Evolutionary conservation across 257 asterid species (phyloP).

Genomic region (Linaria vulgaris): DNA sequence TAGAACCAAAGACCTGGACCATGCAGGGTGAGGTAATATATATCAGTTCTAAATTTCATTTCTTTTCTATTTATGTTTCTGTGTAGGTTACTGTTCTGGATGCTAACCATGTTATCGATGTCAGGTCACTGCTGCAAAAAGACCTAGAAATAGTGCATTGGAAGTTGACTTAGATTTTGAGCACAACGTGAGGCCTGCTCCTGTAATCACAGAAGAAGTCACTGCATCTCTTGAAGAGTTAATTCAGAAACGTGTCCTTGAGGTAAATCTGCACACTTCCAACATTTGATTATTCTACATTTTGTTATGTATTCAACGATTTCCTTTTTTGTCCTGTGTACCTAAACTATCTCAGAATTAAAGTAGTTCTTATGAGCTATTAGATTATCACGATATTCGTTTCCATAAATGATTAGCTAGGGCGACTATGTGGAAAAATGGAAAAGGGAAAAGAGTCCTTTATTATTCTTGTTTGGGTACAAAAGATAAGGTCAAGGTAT

Average conservation of each 20-base stretch:
- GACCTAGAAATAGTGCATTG: constrained; percentile 91
- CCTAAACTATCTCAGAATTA: neutral
- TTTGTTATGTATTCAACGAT: constrained; percentile 4
- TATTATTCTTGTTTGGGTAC: neutral
- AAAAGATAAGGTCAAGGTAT: neutral
- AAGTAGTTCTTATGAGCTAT: neutral
- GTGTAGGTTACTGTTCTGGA: constrained; percentile 16
- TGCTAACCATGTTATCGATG: constrained; percentile 25
- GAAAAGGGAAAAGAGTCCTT: neutral
- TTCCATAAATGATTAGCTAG: neutral
- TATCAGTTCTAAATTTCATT: constrained; percentile 23
- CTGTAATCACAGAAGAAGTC: constrained; percentile 79
- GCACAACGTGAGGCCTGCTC: constrained; percentile 90
- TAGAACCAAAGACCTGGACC: constrained; percentile 89
- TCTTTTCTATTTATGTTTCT: constrained; percentile 15
- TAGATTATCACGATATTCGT: neutral
- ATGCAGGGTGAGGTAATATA: constrained; percentile 93
- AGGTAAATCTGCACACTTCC: constrained; percentile 45
- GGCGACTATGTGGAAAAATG: neutral
- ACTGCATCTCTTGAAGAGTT: constrained; percentile 85
- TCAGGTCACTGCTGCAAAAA: constrained; percentile 84
- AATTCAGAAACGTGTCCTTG: constrained; percentile 70
- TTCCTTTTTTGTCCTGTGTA: neutral
- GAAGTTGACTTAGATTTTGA: constrained; percentile 92
- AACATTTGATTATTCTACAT: neutral